These are phyloP conservation scores for Yamadazyma atlantica DNA, from an alignment of 1,139 yeast genomes.

Conservation along the genomic window DNA sequence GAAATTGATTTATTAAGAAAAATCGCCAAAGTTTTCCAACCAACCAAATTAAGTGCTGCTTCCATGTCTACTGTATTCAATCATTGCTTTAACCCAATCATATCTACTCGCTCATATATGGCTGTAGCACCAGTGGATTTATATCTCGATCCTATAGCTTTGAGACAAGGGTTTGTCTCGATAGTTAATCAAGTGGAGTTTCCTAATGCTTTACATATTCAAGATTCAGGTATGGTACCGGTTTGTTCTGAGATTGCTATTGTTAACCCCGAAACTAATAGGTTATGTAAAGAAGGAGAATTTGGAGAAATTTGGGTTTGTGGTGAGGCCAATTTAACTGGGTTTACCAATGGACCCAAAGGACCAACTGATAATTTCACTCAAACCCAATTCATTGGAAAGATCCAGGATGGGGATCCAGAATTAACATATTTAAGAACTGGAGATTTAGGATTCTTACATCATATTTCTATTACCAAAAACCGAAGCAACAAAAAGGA, in stretches of 20 bases:
- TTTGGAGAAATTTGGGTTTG: constrained; percentile 97
- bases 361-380: constrained; percentile 45
- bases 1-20: constrained; percentile 58
- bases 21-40: constrained; percentile 62
- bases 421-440: constrained; percentile 74
- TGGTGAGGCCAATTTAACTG: constrained; percentile 75
- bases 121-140: constrained; percentile 86
- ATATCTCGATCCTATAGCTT: constrained; percentile 82
- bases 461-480: constrained; percentile 57
- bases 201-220: constrained; percentile 71
- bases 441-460: constrained; percentile 92
- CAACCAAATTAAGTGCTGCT: constrained; percentile 64
- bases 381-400: constrained; percentile 51
- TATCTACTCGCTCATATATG: constrained; percentile 83
- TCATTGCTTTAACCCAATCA: constrained; percentile 79
- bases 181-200: constrained; percentile 72
- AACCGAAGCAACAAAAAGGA: constrained; percentile 21
- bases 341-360: constrained; percentile 58
- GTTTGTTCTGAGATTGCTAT: constrained; percentile 92
- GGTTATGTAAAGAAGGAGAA: constrained; percentile 86
- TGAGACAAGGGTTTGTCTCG: constrained; percentile 84
- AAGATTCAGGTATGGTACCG: constrained; percentile 96
- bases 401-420: constrained; percentile 60
- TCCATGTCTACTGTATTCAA: constrained; percentile 78
- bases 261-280: constrained; percentile 88